Evolutionary conservation across 208 protist species (phyloP).

Genomic region (Leishmania major): DNA sequence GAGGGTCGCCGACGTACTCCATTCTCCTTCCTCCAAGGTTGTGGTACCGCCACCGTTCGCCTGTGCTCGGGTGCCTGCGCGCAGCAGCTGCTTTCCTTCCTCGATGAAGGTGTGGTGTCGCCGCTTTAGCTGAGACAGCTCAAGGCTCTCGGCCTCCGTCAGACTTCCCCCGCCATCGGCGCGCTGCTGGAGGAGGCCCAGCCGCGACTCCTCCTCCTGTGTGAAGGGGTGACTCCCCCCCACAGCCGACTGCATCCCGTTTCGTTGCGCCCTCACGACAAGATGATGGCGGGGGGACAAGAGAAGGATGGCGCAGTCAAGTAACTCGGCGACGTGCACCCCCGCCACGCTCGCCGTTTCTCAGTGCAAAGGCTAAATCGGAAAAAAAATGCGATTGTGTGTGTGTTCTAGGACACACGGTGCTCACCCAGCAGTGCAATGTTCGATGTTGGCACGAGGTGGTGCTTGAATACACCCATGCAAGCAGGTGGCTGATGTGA

Average conservation of each 20-base stretch:
- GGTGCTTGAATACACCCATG: not conserved
- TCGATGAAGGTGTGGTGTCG: slow-evolving; percentile 55
- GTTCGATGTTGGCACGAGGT: not conserved
- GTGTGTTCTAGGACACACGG: not conserved
- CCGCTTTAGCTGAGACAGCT: slow-evolving; percentile 50
- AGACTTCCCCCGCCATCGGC: slow-evolving; percentile 28
- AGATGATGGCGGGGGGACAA: not conserved
- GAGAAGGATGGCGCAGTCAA: not conserved
- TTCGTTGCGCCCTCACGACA: not conserved
- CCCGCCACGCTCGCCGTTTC: not conserved
- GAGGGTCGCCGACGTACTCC: slow-evolving; percentile 35
- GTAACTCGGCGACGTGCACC: not conserved
- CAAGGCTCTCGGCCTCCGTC: slow-evolving; percentile 36
- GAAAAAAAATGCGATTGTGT: not conserved
- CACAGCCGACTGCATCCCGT: slow-evolving; percentile 11
- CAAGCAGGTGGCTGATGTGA: not conserved
- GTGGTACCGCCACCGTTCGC: not conserved
- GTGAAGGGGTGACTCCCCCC: slow-evolving; percentile 33
- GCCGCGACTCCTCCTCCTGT: slow-evolving; percentile 54
- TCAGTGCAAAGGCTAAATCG: not conserved
- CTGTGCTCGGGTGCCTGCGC: slow-evolving; percentile 11
- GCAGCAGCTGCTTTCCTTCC: slow-evolving; percentile 54
- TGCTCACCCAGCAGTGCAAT: not conserved
- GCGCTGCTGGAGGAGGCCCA: slow-evolving; percentile 34
- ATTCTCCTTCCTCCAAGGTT: slow-evolving; percentile 1